Evolutionary conservation across 2,329 filamentous ascomycete species (phyloP), one percentile per base, ranked within the genome.

Genomic region (Ophioceras dolichostomum): DNA sequence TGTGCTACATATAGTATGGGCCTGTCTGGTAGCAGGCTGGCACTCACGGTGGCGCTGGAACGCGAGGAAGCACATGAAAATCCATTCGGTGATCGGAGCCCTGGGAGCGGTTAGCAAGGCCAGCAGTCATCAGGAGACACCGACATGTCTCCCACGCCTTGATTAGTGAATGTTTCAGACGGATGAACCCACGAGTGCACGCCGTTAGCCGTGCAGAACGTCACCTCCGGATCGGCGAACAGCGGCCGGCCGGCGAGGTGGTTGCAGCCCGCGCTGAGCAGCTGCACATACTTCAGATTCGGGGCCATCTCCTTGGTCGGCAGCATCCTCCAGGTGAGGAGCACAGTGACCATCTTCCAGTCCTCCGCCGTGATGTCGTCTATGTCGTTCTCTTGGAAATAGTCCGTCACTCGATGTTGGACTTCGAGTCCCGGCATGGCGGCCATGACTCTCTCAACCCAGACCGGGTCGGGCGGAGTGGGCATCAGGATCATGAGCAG

Each of bases 101-200:
- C 55, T 58, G 34, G 17, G 5, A 4, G 2, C 2, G n/a, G n/a
- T n/a, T n/a, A n/a, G n/a, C n/a, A n/a, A n/a, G n/a, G n/a, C n/a
- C n/a, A n/a, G n/a, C n/a, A n/a, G n/a, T n/a, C n/a, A n/a, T n/a
- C n/a, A n/a, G n/a, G n/a, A n/a, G n/a, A n/a, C n/a, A n/a, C n/a
- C n/a, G n/a, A n/a, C n/a, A n/a, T n/a, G n/a, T n/a, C n/a, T n/a
- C n/a, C n/a, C n/a, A n/a, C n/a, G n/a, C n/a, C n/a, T n/a, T n/a
- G n/a, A n/a, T n/a, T n/a, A n/a, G n/a, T n/a, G n/a, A n/a, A n/a
- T n/a, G n/a, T n/a, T n/a, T n/a, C n/a, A n/a, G n/a, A n/a, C n/a
- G n/a, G n/a, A n/a, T n/a, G n/a, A n/a, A n/a, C 62, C 49, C 42
- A 71, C 69, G 68, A 69, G 29, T 73, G 68, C n/a, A 76, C 65